phyloP scores from a whole-genome alignment of 148 eudicot species.

The Nepenthes gracilis region DNA sequence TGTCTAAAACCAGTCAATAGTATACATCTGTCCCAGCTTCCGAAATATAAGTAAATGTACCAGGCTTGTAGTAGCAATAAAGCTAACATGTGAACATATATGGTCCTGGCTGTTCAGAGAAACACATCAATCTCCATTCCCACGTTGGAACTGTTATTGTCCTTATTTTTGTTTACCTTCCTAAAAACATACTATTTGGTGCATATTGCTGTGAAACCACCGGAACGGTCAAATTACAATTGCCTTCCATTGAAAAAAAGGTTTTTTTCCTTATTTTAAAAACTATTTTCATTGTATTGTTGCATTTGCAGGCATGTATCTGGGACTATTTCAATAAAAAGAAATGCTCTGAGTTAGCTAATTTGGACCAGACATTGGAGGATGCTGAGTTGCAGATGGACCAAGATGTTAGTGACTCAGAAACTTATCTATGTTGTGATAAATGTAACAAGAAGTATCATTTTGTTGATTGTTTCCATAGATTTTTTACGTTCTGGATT shows the following conservation, averaged over 20 bases:
- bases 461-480: neutral
- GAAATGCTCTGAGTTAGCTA: conserved; percentile 28
- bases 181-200: no score
- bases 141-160: no score
- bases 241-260: neutral
- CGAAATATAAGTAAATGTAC: no score
- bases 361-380: conserved; percentile 64
- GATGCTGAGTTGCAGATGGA: conserved; percentile 78
- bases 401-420: conserved; percentile 61
- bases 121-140: no score
- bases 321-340: conserved; percentile 80
- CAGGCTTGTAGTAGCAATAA: no score
- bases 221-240: neutral
- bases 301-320: conserved; percentile 42
- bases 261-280: neutral
- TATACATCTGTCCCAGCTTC: no score
- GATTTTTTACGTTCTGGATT: neutral
- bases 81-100: no score
- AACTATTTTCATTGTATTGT: conserved; percentile 2
- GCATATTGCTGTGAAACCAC: no score
- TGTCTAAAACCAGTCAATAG: no score
- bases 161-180: no score
- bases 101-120: no score
- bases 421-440: neutral
- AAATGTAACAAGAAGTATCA: neutral